phyloP scores from a whole-genome alignment of 1,139 yeast genomes.

The Wickerhamiella infanticola region DNA sequence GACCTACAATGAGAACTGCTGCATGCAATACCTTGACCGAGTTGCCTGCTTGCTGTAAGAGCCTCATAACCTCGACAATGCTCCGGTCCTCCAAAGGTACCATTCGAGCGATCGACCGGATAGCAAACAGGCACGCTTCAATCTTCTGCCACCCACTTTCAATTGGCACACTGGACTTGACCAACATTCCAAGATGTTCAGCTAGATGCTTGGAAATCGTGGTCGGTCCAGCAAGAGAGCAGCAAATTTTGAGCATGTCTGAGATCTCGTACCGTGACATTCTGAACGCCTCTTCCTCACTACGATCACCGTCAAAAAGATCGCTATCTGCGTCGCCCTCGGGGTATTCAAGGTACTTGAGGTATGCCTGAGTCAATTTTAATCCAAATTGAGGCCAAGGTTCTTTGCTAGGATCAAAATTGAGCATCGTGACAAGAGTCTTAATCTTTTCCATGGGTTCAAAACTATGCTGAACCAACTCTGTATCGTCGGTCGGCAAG shows the following conservation, averaged over 20 bases:
- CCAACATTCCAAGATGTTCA: conserved; percentile 14
- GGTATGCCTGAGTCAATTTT: conserved; percentile 49
- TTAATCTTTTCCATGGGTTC: conserved; percentile 82
- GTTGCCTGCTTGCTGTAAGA: conserved; percentile 51
- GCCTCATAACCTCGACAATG: conserved; percentile 65
- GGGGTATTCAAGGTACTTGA: conserved; percentile 68
- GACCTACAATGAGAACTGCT: conserved; percentile 79
- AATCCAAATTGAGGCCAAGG: conserved; percentile 40
- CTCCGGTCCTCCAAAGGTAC: conserved; percentile 47
- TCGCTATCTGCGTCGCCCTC: conserved; percentile 25
- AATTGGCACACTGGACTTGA: conserved; percentile 6
- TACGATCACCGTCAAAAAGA: conserved; percentile 47
- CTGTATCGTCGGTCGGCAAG: conserved; percentile 45
- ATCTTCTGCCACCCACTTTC: conserved; percentile 56
- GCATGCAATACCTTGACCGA: conserved; percentile 83
- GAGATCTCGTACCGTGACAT: conserved; percentile 95
- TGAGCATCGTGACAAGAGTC: conserved; percentile 33
- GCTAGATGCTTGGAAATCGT: conserved; percentile 35
- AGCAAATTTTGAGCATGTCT: conserved; percentile 87
- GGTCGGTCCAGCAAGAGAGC: conserved; percentile 63
- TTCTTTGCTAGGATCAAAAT: neutral
- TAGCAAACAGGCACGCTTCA: conserved; percentile 80
- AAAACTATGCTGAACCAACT: conserved; percentile 78
- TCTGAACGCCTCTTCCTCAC: conserved; percentile 82
- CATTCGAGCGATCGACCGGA: conserved; percentile 92